Percentiles rank a stretch among this genome's conserved stretches.
Evolutionary conservation across 352 stramenopile genomes (phyloP).

Genomic region (Halophytophthora polymorphica): DNA sequence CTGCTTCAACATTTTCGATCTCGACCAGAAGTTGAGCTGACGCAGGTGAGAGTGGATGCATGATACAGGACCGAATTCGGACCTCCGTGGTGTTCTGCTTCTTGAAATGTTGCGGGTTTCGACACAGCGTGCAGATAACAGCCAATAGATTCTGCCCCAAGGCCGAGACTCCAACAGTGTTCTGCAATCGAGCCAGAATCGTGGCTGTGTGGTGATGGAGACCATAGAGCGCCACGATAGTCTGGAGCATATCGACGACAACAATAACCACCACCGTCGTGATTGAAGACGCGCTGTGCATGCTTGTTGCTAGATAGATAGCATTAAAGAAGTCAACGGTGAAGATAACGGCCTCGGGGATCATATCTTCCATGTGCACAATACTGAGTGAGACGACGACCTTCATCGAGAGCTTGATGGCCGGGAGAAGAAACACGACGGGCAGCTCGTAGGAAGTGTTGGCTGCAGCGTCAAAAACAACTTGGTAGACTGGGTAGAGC

Average conservation of each 20-base stretch:
- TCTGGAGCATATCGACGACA: not conserved
- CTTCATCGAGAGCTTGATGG: slow-evolving; percentile 23
- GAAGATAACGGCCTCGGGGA: slow-evolving; percentile 24
- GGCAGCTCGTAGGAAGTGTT: slow-evolving; percentile 16
- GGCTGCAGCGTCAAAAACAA: slow-evolving; percentile 11
- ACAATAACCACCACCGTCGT: slow-evolving; percentile 4
- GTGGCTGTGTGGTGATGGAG: not conserved
- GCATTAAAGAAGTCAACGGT: slow-evolving; percentile 30
- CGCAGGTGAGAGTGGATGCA: too few relatives aligned
- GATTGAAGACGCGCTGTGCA: slow-evolving; percentile 10
- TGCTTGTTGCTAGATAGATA: slow-evolving; percentile 19
- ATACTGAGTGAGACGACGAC: slow-evolving; percentile 15
- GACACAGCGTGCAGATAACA: too few relatives aligned
- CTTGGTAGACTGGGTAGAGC: slow-evolving; percentile 22
- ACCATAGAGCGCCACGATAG: not conserved
- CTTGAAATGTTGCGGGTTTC: too few relatives aligned
- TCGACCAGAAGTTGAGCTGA: too few relatives aligned
- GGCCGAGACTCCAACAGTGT: too few relatives aligned
- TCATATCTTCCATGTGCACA: slow-evolving; percentile 12
- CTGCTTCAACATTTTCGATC: not conserved
- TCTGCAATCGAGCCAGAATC: not conserved
- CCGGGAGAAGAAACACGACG: slow-evolving; percentile 18
- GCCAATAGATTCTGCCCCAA: too few relatives aligned
- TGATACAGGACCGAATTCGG: too few relatives aligned
- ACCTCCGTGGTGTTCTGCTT: too few relatives aligned